A percentile compares a stretch with the other conserved stretches of the same genome.
These are phyloP conservation scores for Ustilago xerochloae DNA, from an alignment of 1,284 basidiomycete species.

Conservation along the genomic window DNA sequence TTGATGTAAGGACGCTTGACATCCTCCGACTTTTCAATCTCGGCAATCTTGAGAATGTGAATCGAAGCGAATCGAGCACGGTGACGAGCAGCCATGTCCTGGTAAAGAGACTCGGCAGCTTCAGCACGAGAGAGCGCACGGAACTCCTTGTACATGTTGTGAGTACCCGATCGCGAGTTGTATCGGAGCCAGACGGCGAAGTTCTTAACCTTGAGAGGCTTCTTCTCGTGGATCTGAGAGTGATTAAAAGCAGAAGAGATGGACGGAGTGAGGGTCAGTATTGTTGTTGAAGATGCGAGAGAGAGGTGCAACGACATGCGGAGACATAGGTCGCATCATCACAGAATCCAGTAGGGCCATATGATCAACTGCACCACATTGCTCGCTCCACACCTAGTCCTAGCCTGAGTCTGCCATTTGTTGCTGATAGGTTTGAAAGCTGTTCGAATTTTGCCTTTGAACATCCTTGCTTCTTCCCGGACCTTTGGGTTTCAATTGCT, in stretches of 20 bases:
- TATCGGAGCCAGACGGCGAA: conserved; percentile 99
- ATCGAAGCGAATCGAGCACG: conserved; percentile 99
- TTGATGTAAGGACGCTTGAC: conserved; percentile 90
- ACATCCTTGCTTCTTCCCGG: too few relatives aligned
- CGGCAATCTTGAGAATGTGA: conserved; percentile 92
- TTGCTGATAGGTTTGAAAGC: too few relatives aligned
- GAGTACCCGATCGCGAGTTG: conserved; percentile 71
- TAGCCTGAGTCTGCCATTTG: too few relatives aligned
- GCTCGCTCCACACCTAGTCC: too few relatives aligned
- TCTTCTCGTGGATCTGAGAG: conserved; percentile 78
- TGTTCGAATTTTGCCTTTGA: too few relatives aligned
- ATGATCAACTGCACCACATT: too few relatives aligned
- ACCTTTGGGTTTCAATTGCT: too few relatives aligned
- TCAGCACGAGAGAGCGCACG: conserved; percentile 93
- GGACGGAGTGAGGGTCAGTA: conserved; percentile 11
- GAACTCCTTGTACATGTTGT: conserved; percentile 84
- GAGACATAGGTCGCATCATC: not conserved
- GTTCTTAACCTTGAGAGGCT: conserved; percentile 98
- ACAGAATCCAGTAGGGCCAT: too few relatives aligned
- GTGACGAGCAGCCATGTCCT: conserved; percentile 99
- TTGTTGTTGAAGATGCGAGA: not conserved
- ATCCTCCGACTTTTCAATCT: conserved; percentile 91
- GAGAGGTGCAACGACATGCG: not conserved
- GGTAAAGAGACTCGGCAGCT: conserved; percentile 96
- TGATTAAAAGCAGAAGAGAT: not conserved